Evolutionary conservation across 352 stramenopile genomes (phyloP).

Genomic region (Pythium volutum): DNA sequence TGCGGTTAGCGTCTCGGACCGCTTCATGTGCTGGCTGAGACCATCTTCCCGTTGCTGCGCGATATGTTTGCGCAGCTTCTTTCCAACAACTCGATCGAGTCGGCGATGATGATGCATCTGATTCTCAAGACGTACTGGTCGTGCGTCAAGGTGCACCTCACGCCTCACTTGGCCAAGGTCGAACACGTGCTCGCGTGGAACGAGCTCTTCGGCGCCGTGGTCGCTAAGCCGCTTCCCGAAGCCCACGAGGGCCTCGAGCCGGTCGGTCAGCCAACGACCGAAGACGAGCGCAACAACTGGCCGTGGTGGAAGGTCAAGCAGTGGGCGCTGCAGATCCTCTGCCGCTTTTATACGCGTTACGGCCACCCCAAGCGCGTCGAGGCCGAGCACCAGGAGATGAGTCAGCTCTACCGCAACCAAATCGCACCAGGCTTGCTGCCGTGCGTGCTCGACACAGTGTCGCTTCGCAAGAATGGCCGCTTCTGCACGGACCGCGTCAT

Average conservation of each 20-base stretch:
- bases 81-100: constrained; percentile 88
- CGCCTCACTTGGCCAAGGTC: constrained; percentile 75
- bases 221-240: constrained; percentile 92
- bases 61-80: constrained; percentile 88
- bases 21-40: constrained; percentile 91
- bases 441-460: constrained; percentile 89
- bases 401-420: constrained; percentile 91
- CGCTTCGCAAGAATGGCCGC: constrained; percentile 90
- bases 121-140: constrained; percentile 99
- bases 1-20: constrained; percentile 55
- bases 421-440: constrained; percentile 86
- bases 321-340: constrained; percentile 96
- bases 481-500: constrained; percentile 97
- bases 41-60: constrained; percentile 92
- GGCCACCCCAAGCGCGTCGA: constrained; percentile 95
- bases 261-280: constrained; percentile 82
- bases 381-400: constrained; percentile 90
- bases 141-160: constrained; percentile 94
- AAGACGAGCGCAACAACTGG: constrained; percentile 93
- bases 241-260: constrained; percentile 76
- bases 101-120: constrained; percentile 91
- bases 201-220: constrained; percentile 80
- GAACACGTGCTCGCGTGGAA: constrained; percentile 93
- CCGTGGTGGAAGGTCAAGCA: constrained; percentile 99
- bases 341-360: constrained; percentile 96